Evolutionary conservation across 163 green algal species (phyloP), one percentile per base, ranked within the genome.

Genomic region (Scenedesmus sp.): DNA sequence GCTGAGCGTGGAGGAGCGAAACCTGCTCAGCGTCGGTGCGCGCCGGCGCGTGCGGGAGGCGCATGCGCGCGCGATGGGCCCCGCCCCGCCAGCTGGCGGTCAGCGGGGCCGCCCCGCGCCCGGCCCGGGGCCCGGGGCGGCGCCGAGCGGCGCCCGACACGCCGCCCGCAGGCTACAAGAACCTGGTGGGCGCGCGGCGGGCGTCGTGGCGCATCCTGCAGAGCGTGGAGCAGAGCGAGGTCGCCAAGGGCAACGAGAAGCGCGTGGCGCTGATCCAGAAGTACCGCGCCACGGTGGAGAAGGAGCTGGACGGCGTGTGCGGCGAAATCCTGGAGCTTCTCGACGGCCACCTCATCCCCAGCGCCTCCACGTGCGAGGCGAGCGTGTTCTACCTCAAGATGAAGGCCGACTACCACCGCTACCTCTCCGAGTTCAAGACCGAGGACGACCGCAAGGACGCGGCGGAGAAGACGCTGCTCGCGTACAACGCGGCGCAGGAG

Each of bases 331-430:
- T 99, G 56, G 84, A 89, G 51, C 91, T 99, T 73, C 90, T 99
- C 73, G 96, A 99, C 79, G 87, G 96, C 64, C 91, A 98, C 86
- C 90, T 99, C 56, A 95, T 99, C 69, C 94, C 94, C 69, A 92
- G 91, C 22, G 95, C 96, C 44, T 93, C 88, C 65, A 94, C 87
- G 18, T 92, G 93, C 56, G 96, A 99, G 90, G 95, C 92, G 36
- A 96, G 97, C 78, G 96, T 99, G 13, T 99, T 99, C 85, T 98
- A 97, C 86, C 75, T 97, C 18, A 97, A 97, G 87, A 98, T 97
- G 94, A 98, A 98, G 92, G 96, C 94, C 50, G 96, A 99, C 85
- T 99, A 99, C 88, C 95, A 98, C 84, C 92, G 96, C 44, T 99
- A 99, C 88, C 90, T 99, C 34, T 95, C 96, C n/a, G 96, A 99